phyloP scores from a whole-genome alignment of 345 rosid species.

The Aquilaria yunnanensis region DNA sequence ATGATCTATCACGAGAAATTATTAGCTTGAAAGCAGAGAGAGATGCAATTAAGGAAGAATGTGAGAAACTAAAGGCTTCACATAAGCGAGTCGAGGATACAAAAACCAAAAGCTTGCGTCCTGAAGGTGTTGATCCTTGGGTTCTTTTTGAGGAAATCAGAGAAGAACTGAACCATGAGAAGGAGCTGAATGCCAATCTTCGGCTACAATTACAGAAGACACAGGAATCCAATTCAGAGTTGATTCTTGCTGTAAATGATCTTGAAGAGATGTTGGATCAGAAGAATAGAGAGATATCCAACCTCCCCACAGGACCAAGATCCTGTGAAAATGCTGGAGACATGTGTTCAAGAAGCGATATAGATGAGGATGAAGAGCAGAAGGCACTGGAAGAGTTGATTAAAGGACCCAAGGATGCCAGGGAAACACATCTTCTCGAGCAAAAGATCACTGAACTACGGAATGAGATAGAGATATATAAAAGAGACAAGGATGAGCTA shows the following conservation, averaged over 20 bases:
- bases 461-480: conserved; percentile 71
- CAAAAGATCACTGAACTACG: conserved; percentile 59
- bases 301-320: conserved; percentile 23
- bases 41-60: conserved; percentile 48
- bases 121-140: conserved; percentile 54
- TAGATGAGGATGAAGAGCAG: conserved; percentile 77
- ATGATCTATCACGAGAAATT: conserved; percentile 69
- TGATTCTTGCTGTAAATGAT: conserved; percentile 86
- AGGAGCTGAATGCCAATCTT: conserved; percentile 61
- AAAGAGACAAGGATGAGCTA: conserved; percentile 75
- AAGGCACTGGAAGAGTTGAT: conserved; percentile 81
- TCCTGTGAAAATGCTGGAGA: conserved; percentile 21
- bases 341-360: conserved; percentile 30
- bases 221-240: conserved; percentile 79
- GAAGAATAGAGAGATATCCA: conserved; percentile 31
- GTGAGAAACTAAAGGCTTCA: conserved; percentile 46
- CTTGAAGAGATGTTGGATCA: conserved; percentile 71
- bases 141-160: conserved; percentile 61
- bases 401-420: conserved; percentile 51
- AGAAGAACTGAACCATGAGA: conserved; percentile 68
- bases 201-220: conserved; percentile 81
- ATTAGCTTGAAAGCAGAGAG: conserved; percentile 59
- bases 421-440: conserved; percentile 51
- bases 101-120: conserved; percentile 42
- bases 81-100: conserved; percentile 35